Evolutionary conservation across 805 yeast species (phyloP), one percentile per base, ranked within the genome.

Genomic region (Candida silvatica): DNA sequence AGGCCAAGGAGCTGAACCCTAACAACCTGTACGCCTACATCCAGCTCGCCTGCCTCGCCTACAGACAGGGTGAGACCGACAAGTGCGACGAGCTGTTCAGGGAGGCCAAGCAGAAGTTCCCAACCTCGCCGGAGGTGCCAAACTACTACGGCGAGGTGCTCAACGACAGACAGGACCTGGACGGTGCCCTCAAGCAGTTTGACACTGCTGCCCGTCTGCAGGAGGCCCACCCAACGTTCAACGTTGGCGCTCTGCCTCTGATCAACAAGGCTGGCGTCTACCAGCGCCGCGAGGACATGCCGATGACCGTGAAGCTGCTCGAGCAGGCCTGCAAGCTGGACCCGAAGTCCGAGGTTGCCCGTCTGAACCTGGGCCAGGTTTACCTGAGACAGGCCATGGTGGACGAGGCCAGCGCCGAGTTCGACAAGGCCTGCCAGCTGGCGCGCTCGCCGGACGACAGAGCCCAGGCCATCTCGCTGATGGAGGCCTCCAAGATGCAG

Each of bases 101-200:
- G 41, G 77, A 71, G 41, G 86, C 90, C 25, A 76, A 73, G 52
- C 66, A 69, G 57, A 70, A 70, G 57, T 85, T 85, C 74, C 88
- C 95, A 47, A 73, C 88, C 17, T 72, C 82, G 35, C 85, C 97
- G 37, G 96, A 86, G 59, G 81, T 87, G 48, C 94, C 92, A 65
- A 88, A 86, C 67, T 92, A 87, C 62, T 87, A 79, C 55, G 98
- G 97, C 53, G 98, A 92, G 66, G 80, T 90, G 34, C 69, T 90
- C 51, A 78, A 84, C 43, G 97, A 90, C 56, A 71, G 71, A 49
- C 81, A 80, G 54, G 85, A 83, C 48, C 62, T 73, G 37, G 69
- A 58, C 20, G 80, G 71, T 41, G 96, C 97, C 38, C 60, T 75
- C 40, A 75, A 76, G 53, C 88, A 86, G 64, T 90, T 87, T 56